Conservation (phyloP, 768 basidiomycete species). For the Hygrophorus pudorinus region DNA sequence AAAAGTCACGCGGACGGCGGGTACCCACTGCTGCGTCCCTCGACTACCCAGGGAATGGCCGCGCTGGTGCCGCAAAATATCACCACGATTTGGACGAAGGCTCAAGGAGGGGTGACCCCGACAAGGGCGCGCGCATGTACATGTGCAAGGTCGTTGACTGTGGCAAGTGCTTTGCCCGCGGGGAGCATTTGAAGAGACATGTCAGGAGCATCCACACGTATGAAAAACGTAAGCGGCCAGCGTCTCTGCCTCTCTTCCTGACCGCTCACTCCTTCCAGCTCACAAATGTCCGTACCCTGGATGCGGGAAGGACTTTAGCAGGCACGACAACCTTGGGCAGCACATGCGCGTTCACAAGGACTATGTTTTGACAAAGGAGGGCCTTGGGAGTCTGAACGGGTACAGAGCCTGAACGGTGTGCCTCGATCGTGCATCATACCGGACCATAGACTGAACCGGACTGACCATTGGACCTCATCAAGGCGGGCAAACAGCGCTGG, state of each 20-base stretch:
- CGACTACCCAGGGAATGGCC: constrained; percentile 8
- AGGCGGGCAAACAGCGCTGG: too few species aligned
- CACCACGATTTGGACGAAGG: constrained; percentile 9
- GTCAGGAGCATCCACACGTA: constrained; percentile 84
- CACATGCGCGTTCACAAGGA: constrained; percentile 78
- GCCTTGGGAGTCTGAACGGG: neutral
- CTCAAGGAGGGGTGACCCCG: constrained; percentile 24
- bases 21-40: constrained; percentile 43
- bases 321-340: constrained; percentile 83
- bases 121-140: constrained; percentile 43
- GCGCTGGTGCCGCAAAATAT: constrained; percentile 8
- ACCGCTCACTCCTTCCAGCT: constrained; percentile 33
- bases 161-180: constrained; percentile 80
- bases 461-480: too few species aligned
- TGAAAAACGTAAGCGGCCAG: constrained; percentile 66
- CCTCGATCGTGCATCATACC: too few species aligned
- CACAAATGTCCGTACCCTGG: constrained; percentile 72
- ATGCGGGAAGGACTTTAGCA: constrained; percentile 77
- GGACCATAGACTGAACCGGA: too few species aligned
- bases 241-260: neutral
- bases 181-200: constrained; percentile 87
- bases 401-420: neutral
- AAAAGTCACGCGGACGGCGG: constrained; percentile 59
- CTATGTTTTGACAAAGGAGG: constrained; percentile 19
- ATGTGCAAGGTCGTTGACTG: constrained; percentile 75